Conservation (phyloP, 306 rosid species). For the Cucurbita pepo region DNA sequence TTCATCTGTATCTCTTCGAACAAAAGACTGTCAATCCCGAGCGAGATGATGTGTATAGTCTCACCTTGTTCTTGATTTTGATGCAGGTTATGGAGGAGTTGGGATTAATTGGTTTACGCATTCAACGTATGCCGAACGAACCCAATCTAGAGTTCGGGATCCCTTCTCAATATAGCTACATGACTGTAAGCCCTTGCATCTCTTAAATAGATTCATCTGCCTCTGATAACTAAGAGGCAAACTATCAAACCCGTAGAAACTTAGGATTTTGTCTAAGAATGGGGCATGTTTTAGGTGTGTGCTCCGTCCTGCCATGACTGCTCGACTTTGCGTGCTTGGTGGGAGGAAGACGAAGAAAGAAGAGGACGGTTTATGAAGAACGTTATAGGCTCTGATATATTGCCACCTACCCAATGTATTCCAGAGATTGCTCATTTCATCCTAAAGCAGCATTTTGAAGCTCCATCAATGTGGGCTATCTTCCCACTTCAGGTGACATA, state of each 20-base stretch:
- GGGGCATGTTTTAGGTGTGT: slow-evolving; percentile 49
- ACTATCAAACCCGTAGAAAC: not conserved
- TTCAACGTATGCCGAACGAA: slow-evolving; percentile 95
- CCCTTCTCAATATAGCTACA: slow-evolving; percentile 82
- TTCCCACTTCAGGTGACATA: slow-evolving; percentile 84
- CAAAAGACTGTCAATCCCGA: not conserved
- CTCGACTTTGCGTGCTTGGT: slow-evolving; percentile 95
- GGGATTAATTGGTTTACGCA: slow-evolving; percentile 79
- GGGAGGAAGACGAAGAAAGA: slow-evolving; percentile 98
- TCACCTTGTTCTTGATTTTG: not conserved
- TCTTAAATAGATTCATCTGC: not conserved
- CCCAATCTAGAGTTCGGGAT: slow-evolving; percentile 75
- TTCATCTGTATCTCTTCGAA: not conserved
- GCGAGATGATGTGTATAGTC: not conserved
- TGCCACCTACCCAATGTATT: slow-evolving; percentile 57
- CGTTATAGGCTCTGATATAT: slow-evolving; percentile 42
- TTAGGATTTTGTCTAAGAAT: slow-evolving; percentile 1
- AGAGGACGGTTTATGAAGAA: slow-evolving; percentile 49
- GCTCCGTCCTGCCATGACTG: slow-evolving; percentile 97
- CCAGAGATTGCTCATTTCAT: slow-evolving; percentile 63
- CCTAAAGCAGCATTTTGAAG: slow-evolving; percentile 64
- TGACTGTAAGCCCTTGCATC: slow-evolving; percentile 49
- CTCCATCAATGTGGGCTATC: slow-evolving; percentile 99
- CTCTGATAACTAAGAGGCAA: not conserved
- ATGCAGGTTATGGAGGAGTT: slow-evolving; percentile 92